Percentiles rank a stretch among this genome's conserved stretches.
Conservation (phyloP, 1,139 yeast species). For the Geotrichum restrictum region DNA sequence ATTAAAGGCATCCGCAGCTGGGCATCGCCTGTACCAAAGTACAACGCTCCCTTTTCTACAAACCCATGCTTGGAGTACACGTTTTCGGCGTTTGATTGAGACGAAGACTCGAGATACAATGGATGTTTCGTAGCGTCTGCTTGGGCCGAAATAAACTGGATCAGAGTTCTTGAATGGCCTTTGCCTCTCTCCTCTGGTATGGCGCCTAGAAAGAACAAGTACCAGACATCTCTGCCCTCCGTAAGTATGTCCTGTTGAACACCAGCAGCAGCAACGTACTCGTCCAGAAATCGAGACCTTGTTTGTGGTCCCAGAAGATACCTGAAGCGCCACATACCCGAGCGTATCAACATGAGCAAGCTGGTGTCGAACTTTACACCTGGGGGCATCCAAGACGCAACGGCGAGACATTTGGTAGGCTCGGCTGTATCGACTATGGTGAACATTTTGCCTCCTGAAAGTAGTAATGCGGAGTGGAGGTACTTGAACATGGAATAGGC, state of each 20-base stretch:
- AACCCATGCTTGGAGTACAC: conserved; percentile 6
- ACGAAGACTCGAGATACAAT: not conserved
- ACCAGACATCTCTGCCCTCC: not conserved
- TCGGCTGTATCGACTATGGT: not conserved
- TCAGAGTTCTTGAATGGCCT: conserved; percentile 1
- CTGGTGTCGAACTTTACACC: not conserved
- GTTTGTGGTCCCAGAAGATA: not conserved
- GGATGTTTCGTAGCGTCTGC: conserved; percentile 2
- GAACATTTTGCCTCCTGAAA: not conserved
- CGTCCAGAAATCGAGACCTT: not conserved
- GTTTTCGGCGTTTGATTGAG: not conserved
- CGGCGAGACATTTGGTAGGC: not conserved
- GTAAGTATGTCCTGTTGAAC: not conserved
- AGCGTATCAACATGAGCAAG: not conserved
- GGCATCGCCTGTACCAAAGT: too few species aligned
- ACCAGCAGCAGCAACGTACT: not conserved
- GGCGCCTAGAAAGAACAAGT: not conserved
- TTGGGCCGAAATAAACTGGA: not conserved
- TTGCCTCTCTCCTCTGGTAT: not conserved
- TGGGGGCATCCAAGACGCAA: conserved; percentile 5
- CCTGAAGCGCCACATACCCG: conserved; percentile 2
- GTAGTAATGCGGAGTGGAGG: not conserved
- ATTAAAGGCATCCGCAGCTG: not conserved
- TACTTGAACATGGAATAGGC: not conserved
- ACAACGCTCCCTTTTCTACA: not conserved